Percentiles rank a stretch among this genome's conserved stretches.
These are phyloP conservation scores for Hapsidospora chrysogenum DNA, from an alignment of 495 filamentous ascomycete species.

Conservation along the genomic window DNA sequence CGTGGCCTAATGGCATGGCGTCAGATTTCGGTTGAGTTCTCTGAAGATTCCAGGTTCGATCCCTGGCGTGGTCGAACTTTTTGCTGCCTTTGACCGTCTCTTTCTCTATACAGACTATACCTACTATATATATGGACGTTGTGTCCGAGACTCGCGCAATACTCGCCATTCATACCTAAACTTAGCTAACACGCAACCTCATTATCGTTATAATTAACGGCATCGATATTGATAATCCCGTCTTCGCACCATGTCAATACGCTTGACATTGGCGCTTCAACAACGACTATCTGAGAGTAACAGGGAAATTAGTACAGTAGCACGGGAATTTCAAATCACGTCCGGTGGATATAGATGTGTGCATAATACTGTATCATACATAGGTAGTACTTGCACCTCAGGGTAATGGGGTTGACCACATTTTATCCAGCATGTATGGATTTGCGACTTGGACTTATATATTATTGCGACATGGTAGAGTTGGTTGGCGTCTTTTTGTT, in stretches of 20 bases:
- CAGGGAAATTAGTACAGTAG: too few species aligned
- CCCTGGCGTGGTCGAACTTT: constrained; percentile 3
- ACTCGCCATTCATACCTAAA: too few species aligned
- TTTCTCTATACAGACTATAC: neutral
- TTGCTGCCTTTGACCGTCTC: neutral
- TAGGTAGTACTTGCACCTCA: too few species aligned
- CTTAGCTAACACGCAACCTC: too few species aligned
- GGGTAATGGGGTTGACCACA: too few species aligned
- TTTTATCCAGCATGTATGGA: too few species aligned
- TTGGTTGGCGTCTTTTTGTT: neutral
- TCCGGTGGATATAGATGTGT: too few species aligned
- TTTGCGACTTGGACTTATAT: neutral
- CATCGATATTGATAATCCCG: neutral
- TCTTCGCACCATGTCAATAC: neutral
- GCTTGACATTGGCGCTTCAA: neutral
- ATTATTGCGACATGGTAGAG: neutral
- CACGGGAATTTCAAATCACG: too few species aligned
- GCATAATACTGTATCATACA: too few species aligned
- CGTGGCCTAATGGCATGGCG: constrained; percentile 4
- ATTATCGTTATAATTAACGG: neutral
- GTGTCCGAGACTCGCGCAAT: too few species aligned
- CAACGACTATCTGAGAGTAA: too few species aligned
- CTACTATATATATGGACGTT: too few species aligned
- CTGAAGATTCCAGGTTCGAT: constrained; percentile 5
- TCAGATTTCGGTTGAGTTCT: constrained; percentile 3